Evolutionary conservation across 441 rosid genomes (phyloP), one percentile per base, ranked within the genome.

Genomic region (Manihot esculenta): DNA sequence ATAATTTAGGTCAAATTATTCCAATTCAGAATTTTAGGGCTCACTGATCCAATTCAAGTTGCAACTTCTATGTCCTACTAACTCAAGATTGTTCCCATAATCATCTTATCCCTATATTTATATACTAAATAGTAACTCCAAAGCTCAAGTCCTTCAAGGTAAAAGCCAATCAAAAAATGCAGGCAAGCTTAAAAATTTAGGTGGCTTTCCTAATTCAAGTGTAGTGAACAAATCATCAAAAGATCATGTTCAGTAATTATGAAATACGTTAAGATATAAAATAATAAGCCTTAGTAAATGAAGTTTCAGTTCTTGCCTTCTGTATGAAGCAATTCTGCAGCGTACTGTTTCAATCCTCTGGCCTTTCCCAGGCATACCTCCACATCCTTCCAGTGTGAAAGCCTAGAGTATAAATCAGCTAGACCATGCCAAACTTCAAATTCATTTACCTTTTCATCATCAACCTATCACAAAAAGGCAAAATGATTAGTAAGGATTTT

Each of bases 401-500:
- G 97, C 70, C 89, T 84, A 11, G 97, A 88, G 82, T 92, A 94
- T 48, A 94, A 76, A 79, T 78, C 84, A 51, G 97, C 95, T 35
- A 94, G 90, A 64, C 95, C 97, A 74, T 89, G 92, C 97, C 97
- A 94, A 70, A 92, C 97, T 83, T 94, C 95, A 74, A 90, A 92
- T 78, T 92, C 99, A 62, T 85, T 78, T 58, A 84, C 83, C 78
- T 81, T 88, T 72, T 83, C 84, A 63, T 87, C 89, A 71, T 80
- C 94, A 41, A 77, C 83, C 89, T 85, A 72, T 69, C 66, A 74
- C 33, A 68, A 68, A 61, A 27, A 48, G 17, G 45, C 56, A 10
- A 27, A 71, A 71, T 23, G 21, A 54, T 11, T 73, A 64, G 38
- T 33, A 62, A 44, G 21, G 65, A 35, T 33, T 24, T 30, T 51